Conservation (phyloP, 352 stramenopile species). For the Globisporangium viniferum region DNA sequence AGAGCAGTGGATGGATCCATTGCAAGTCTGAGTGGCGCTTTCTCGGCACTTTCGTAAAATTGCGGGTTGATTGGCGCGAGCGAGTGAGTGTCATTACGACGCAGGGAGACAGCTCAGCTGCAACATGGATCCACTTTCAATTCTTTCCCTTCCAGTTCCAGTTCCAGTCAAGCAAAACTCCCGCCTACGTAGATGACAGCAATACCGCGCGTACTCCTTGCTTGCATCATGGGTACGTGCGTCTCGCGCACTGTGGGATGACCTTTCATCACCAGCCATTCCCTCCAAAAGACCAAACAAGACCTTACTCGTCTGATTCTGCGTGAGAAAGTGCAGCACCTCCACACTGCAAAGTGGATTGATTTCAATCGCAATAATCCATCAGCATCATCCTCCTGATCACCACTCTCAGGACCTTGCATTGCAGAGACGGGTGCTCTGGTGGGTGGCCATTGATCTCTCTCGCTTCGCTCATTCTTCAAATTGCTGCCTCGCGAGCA, state of each 20-base stretch:
- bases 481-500: too few species aligned
- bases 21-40: background rate
- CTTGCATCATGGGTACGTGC: background rate
- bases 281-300: background rate
- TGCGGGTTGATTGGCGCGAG: background rate
- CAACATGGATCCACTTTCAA: background rate
- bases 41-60: background rate
- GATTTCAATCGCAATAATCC: background rate
- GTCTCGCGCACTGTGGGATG: background rate
- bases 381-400: background rate
- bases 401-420: background rate
- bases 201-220: background rate
- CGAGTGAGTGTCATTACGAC: background rate
- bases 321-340: background rate
- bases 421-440: background rate
- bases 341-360: background rate
- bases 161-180: background rate
- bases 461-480: too few species aligned
- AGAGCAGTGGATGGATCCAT: background rate
- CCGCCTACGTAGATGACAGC: background rate
- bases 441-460: too few species aligned
- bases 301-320: background rate
- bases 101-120: background rate
- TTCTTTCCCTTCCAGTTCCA: background rate
- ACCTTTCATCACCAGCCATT: background rate